Evolutionary conservation across 2,329 filamentous ascomycete species (phyloP), one percentile per base, ranked within the genome.

Genomic region (Microcera coccophila): DNA sequence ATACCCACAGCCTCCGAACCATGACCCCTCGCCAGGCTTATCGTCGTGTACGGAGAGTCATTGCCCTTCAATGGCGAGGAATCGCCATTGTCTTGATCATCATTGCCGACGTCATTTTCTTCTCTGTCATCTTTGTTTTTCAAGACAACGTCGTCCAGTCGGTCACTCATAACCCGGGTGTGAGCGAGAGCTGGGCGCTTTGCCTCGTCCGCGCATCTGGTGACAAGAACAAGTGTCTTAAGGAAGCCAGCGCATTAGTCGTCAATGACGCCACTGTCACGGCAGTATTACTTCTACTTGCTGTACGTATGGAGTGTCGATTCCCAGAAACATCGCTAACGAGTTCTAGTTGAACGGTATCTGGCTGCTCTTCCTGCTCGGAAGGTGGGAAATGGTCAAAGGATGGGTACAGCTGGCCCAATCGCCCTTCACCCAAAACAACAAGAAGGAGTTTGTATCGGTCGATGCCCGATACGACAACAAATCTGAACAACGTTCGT

Each of bases 11-110:
- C 63, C 70, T 90, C 42, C 79, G 79, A 49, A 87, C 83, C 47
- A 79, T 90, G 62, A 87, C 87, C 8, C 89, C 90, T 10, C 81
- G 87, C 41, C 90, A 94, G 59, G 88, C 94, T 2, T 96, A 94
- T 62, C 83, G 87, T 50, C 82, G 93, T 55, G 80, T 98, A 28
- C 82, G 83, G 51, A 85, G 90, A 53, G 90, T 97, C 15, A 78
- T 98, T 28, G 82, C 87, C 62, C 79, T 97, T 4, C 93, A 98
- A 66, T 98, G 93, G 93, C 81, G 91, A 55, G 91, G 90, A 34
- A 91, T 96, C 47, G 80, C 82, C 33, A 87, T 97, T 47, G 90
- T 96, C 12, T 73, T 94, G 39, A 85, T 96, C 62, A 95, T 97
- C 54, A 79, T 96, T 44, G 79, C 81, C 46, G 90, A 97, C 62